Evolutionary conservation across 2,329 filamentous ascomycete genomes (phyloP).

Genomic region (Aureobasidium leucospermi): DNA sequence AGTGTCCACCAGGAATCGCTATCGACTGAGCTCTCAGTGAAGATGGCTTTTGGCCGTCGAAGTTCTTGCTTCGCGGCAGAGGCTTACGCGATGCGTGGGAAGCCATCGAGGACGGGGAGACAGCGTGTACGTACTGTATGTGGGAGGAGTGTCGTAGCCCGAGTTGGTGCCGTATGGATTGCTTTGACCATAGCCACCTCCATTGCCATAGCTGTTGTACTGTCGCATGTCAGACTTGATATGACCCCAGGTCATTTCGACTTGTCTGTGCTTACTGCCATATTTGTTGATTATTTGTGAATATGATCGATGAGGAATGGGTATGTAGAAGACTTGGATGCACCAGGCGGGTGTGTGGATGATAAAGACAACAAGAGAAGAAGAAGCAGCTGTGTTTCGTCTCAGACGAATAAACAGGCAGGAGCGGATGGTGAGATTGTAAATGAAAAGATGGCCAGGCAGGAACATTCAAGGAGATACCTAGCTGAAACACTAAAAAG

Average conservation of each 20-base stretch:
- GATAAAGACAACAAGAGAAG: background rate
- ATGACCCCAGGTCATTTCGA: background rate
- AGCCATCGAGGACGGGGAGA: background rate
- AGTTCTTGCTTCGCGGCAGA: too few relatives aligned
- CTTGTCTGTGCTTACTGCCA: conserved; percentile 15
- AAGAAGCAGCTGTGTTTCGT: background rate
- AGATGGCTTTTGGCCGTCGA: too few relatives aligned
- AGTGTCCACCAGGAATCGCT: too few relatives aligned
- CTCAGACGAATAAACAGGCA: conserved; percentile 4
- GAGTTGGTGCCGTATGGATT: conserved; percentile 45
- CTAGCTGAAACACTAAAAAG: conserved; percentile 2
- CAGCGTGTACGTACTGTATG: conserved; percentile 22
- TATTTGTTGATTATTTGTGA: conserved; percentile 7
- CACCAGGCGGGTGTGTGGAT: background rate
- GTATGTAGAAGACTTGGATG: background rate
- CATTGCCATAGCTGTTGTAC: conserved; percentile 28
- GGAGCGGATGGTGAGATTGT: conserved; percentile 2
- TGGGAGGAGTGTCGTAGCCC: conserved; percentile 22
- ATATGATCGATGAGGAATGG: background rate
- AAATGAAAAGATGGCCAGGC: conserved; percentile 1
- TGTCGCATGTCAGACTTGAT: conserved; percentile 16
- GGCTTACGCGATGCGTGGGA: too few relatives aligned
- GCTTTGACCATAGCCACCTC: conserved; percentile 41
- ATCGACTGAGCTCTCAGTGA: too few relatives aligned
- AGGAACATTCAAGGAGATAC: background rate